A percentile compares a stretch with the other conserved stretches of the same genome.
Conservation (phyloP, 805 yeast genomes). For the Pichia gijzeniarum region DNA sequence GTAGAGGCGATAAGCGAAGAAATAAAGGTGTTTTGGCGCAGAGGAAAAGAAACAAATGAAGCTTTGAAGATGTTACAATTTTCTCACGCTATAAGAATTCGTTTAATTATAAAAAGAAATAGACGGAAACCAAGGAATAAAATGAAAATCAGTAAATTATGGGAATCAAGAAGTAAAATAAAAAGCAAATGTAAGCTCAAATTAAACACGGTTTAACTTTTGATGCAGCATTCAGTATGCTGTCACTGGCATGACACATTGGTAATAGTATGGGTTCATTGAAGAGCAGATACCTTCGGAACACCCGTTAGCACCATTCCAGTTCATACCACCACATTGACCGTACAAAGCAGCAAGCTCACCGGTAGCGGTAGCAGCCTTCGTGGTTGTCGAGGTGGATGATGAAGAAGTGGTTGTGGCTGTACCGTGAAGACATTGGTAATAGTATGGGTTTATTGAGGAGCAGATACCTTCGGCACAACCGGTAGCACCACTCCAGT, state of each 20-base stretch:
- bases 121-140: no score
- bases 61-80: no score
- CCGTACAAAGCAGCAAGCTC: conserved; percentile 13
- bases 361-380: conserved; percentile 4
- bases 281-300: conserved; percentile 19
- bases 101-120: no score
- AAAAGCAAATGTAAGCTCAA: no score
- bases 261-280: conserved; percentile 23
- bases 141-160: no score
- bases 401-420: conserved; percentile 6
- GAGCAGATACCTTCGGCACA: conserved; percentile 20
- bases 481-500: conserved; percentile 15
- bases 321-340: conserved; percentile 25
- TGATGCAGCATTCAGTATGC: no score
- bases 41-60: no score
- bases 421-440: conserved; percentile 20
- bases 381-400: background rate
- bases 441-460: conserved; percentile 18
- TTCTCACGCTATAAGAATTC: no score
- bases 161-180: background rate
- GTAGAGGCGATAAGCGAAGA: no score
- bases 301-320: conserved; percentile 20
- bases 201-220: no score
- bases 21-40: no score
- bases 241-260: conserved; percentile 17